Evolutionary conservation across 2,329 filamentous ascomycete species (phyloP), one percentile per base, ranked within the genome.

Genomic region (Alternaria sp.): DNA sequence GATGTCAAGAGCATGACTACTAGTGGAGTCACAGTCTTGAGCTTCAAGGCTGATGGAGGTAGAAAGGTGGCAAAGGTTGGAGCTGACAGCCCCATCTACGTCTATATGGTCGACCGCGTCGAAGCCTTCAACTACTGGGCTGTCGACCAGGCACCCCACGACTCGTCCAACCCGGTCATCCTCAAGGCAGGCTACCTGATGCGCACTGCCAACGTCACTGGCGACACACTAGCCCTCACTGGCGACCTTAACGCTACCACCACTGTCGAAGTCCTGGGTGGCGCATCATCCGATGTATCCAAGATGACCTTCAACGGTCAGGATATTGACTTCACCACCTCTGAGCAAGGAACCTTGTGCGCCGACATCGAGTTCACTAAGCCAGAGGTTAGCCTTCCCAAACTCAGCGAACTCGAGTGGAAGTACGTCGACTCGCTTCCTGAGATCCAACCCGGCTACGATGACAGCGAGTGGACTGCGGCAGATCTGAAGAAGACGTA

Each of bases 221-320:
- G 84, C 2, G 81, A 80, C n/a, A 84, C 84, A 1, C 82, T 95
- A 5, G 82, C 86, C 12, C 76, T 95, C 3, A 86, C 86, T 5
- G 92, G 90, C 4, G 92, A 96, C 71, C 84, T 94, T 65, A 94
- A 95, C 69, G 78, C 84, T 0, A 93, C 91, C 0, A 89, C 89
- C 0, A 72, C 86, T 0, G 78, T 95, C 13, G 90, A 93, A 67
- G 83, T 95, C 21, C 86, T 93, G 30, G 89, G 90, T 4, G 89
- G 82, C 4, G 84, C 87, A 0, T 85, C 88, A 0, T 74, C 80
- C 0, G 77, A 73, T 1, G 81, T 87, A 1, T 84, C 85, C n/a
- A 82, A 81, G 10, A 80, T 91, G n/a, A 83, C 83, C 10, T 90
- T 90, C 82, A 91, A 92, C 70, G 86, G 85, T 53, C 73, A 85